These are phyloP conservation scores for Penicillium salamii DNA, from an alignment of 495 filamentous ascomycete species.

Conservation along the genomic window DNA sequence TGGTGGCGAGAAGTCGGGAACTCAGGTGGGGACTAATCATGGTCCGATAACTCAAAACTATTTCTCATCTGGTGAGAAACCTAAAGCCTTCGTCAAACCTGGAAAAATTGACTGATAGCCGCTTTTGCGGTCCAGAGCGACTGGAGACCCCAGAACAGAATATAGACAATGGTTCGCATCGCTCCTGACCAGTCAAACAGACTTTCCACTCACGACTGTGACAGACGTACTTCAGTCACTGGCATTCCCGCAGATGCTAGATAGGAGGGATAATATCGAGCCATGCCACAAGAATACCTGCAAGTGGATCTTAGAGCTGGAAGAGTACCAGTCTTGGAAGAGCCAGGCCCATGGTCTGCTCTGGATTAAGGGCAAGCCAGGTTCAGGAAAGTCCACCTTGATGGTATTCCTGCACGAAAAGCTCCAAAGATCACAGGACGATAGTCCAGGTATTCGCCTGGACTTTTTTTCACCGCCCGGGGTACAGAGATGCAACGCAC, in stretches of 20 bases:
- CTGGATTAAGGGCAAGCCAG: constrained; percentile 50
- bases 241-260: constrained; percentile 6
- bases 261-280: constrained; percentile 8
- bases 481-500: constrained; percentile 4
- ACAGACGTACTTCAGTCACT: not conserved
- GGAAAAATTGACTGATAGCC: not conserved
- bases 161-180: not conserved
- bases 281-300: constrained; percentile 28
- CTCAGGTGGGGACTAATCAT: too few species aligned
- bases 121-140: not conserved
- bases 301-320: not conserved
- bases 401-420: constrained; percentile 18
- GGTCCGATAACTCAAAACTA: too few species aligned
- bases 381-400: constrained; percentile 47
- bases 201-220: not conserved
- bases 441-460: not conserved
- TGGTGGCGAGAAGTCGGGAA: too few species aligned
- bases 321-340: constrained; percentile 20
- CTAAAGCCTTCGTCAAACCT: not conserved
- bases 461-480: constrained; percentile 14
- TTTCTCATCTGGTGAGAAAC: not conserved
- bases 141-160: not conserved
- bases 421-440: not conserved
- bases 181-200: not conserved
- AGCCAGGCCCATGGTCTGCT: constrained; percentile 20